phyloP scores from a whole-genome alignment of 2,329 filamentous ascomycete species.

The Mollisia scopiformis region DNA sequence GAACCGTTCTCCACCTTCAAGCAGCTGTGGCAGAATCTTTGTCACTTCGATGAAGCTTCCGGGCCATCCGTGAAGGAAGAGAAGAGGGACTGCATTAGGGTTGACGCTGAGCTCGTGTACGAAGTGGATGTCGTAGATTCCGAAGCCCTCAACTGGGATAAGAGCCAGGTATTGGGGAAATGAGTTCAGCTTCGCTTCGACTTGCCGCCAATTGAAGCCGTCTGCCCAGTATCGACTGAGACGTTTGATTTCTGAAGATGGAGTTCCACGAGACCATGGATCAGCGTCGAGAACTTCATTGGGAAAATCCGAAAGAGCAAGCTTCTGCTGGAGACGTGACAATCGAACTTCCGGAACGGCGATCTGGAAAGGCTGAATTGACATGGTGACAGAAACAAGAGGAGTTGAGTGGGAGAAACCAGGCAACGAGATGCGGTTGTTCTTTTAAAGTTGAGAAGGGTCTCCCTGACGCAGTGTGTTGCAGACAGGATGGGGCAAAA shows the following conservation, averaged over 20 bases:
- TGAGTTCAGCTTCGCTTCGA: slow-evolving; percentile 60
- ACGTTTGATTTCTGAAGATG: slow-evolving; percentile 30
- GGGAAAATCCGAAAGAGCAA: slow-evolving; percentile 37
- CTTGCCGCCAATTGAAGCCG: slow-evolving; percentile 64
- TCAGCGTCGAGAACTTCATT: slow-evolving; percentile 25
- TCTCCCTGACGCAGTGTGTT: too few relatives aligned
- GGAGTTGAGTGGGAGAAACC: neutral
- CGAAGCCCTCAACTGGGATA: slow-evolving; percentile 59
- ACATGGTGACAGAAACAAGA: neutral
- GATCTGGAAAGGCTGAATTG: slow-evolving; percentile 38
- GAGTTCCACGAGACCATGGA: slow-evolving; percentile 27
- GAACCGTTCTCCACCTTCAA: neutral
- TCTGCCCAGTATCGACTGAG: slow-evolving; percentile 42
- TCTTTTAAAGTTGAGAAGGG: neutral
- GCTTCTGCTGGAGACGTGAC: slow-evolving; percentile 37
- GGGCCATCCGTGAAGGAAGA: slow-evolving; percentile 72
- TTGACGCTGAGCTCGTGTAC: slow-evolving; percentile 57
- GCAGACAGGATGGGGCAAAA: too few relatives aligned
- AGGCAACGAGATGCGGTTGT: too few relatives aligned
- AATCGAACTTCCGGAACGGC: slow-evolving; percentile 38
- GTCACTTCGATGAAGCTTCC: slow-evolving; percentile 66
- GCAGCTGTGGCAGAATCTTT: slow-evolving; percentile 4
- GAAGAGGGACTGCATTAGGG: slow-evolving; percentile 59
- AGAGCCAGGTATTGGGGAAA: slow-evolving; percentile 59
- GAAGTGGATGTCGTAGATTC: slow-evolving; percentile 62